These are phyloP conservation scores for Ophiostoma angusticollis DNA, from an alignment of 2,329 filamentous ascomycete genomes.

Conservation along the genomic window DNA sequence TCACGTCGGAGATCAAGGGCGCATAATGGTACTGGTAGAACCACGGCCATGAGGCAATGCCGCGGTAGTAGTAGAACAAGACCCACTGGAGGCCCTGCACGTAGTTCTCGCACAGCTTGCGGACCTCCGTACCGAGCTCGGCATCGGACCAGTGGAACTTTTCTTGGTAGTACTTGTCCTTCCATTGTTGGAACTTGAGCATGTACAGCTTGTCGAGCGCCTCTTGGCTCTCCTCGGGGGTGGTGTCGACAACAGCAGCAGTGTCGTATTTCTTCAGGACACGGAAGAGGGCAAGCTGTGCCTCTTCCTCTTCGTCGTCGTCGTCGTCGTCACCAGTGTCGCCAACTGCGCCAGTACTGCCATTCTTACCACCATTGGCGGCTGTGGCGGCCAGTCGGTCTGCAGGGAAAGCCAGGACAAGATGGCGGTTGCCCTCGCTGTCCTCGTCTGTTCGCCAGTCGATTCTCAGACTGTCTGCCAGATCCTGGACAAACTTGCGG, in stretches of 20 bases:
- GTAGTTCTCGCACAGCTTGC: slow-evolving; percentile 82
- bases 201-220: slow-evolving; percentile 78
- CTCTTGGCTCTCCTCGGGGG: slow-evolving; percentile 63
- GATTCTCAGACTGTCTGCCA: slow-evolving; percentile 52
- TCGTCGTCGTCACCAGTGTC: slow-evolving; percentile 58
- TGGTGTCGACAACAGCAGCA: slow-evolving; percentile 70
- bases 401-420: slow-evolving; percentile 37
- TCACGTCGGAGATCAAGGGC: slow-evolving; percentile 85
- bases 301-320: slow-evolving; percentile 71
- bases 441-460: slow-evolving; percentile 46
- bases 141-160: slow-evolving; percentile 83
- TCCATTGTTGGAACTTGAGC: slow-evolving; percentile 83
- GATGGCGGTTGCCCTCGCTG: slow-evolving; percentile 39
- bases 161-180: slow-evolving; percentile 78
- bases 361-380: slow-evolving; percentile 18
- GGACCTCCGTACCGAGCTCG: slow-evolving; percentile 62
- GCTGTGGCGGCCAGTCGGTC: slow-evolving; percentile 15
- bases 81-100: slow-evolving; percentile 98
- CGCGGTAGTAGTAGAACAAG: slow-evolving; percentile 92
- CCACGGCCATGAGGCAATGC: slow-evolving; percentile 97
- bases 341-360: no score
- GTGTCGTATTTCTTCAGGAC: slow-evolving; percentile 87
- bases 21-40: slow-evolving; percentile 96
- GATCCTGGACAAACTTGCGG: slow-evolving; percentile 82
- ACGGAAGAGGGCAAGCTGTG: slow-evolving; percentile 67